phyloP scores from a whole-genome alignment of 2,329 filamentous ascomycete genomes.

The Aspergillus alliaceus region DNA sequence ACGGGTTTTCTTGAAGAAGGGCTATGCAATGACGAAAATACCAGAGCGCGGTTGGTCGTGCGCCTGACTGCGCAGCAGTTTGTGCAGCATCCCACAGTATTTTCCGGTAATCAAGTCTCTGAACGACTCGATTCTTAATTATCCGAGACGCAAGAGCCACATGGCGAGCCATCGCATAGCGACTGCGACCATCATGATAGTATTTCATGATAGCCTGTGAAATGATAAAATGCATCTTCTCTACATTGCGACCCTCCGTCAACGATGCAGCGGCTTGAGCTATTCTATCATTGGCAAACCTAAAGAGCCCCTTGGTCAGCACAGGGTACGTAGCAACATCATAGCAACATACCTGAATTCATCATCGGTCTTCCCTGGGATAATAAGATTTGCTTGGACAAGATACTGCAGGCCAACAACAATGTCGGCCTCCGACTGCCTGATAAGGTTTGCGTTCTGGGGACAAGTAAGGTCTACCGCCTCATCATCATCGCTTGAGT shows the following conservation, averaged over 20 bases:
- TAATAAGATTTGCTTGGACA: slow-evolving; percentile 76
- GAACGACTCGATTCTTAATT: slow-evolving; percentile 64
- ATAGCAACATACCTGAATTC: slow-evolving; percentile 57
- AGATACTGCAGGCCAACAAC: slow-evolving; percentile 78
- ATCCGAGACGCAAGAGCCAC: slow-evolving; percentile 75
- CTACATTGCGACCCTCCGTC: slow-evolving; percentile 63
- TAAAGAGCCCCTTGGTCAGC: slow-evolving; percentile 27
- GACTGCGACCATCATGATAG: slow-evolving; percentile 60
- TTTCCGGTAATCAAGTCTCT: slow-evolving; percentile 68
- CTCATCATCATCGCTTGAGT: slow-evolving; percentile 49
- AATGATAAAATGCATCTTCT: slow-evolving; percentile 89
- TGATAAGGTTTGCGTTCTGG: slow-evolving; percentile 48
- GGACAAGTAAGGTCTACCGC: slow-evolving; percentile 36
- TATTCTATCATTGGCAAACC: slow-evolving; percentile 86
- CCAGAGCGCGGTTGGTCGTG: slow-evolving; percentile 75
- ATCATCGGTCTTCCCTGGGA: slow-evolving; percentile 81
- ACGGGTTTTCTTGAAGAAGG: slow-evolving; percentile 77
- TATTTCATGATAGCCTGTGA: slow-evolving; percentile 78
- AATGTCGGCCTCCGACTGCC: slow-evolving; percentile 63
- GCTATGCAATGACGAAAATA: slow-evolving; percentile 76
- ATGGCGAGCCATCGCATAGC: slow-evolving; percentile 76
- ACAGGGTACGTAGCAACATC: not conserved
- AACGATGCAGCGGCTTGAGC: slow-evolving; percentile 71
- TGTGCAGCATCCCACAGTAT: slow-evolving; percentile 78
- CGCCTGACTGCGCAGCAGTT: slow-evolving; percentile 76